Base-by-base conservation (phyloP, 441 rosid genomes). In the Hypseocharis bilobata region DNA sequence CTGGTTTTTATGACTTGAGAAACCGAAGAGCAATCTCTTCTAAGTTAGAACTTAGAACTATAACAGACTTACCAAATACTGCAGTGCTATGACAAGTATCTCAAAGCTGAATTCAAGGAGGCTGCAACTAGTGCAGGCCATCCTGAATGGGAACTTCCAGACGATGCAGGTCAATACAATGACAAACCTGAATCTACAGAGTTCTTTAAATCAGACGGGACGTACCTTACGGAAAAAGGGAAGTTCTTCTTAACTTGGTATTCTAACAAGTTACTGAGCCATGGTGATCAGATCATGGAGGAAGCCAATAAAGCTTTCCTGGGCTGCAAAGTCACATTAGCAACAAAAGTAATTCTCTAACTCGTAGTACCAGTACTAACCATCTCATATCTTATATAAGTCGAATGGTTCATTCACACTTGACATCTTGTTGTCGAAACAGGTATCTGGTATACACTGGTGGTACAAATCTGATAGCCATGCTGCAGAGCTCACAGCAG, bases 381-480 rank as follows among this genome's bases (percentile, higher is more conserved):
- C 5, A 58, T 32, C 20, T 0, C 45, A 60, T 49, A 44, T 16
- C 65, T 40, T 44, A 25, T n/a, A 40, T 55, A 19, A 62, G 6
- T 38, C 19, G 42, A 19, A 22, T 62, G 68, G 40, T 8, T 52
- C 56, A 49, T n/a, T n/a, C n/a, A n/a, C n/a, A n/a, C n/a, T n/a
- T n/a, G n/a, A n/a, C 25, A 10, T 52, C 49, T 16, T 13, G 6
- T 26, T 56, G 57, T 27, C 27, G 26, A 65, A 65, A 56, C 78
- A 88, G 96, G 89, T 87, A 19, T 81, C 96, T 0, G 91, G 93
- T 51, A 85, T 86, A 28, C 96, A 88, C 52, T 91, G 97, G 93
- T 82, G 89, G 87, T 88, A 87, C 62, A 82, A 80, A 38, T 77
- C 73, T 47, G 75, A 76, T 40, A 83, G 78, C 69, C 96, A 91